Evolutionary conservation across 1,139 yeast genomes (phyloP), one percentile per base, ranked within the genome.

Genomic region (Saccharomycopsis phalli): DNA sequence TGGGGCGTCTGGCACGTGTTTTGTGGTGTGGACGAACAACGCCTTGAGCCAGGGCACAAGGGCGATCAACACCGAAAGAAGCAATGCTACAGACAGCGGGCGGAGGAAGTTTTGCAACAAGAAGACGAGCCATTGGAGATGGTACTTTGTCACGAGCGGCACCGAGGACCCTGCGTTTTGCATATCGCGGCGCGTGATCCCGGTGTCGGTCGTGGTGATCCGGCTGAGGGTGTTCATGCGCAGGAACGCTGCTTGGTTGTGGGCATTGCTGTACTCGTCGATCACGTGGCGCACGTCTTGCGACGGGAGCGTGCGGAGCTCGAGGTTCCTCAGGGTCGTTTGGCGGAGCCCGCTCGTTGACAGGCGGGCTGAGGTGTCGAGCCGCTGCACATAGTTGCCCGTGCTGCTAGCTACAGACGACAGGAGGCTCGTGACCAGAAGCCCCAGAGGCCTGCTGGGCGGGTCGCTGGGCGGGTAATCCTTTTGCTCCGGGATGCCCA

Each of bases 1-100:
- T 0, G 97, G 96, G 0, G 96, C 96, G 42, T 69, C 56, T 2
- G 70, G 78, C 32, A 77, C 57, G 17, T 56, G 11, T 52, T 53
- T 58, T 38, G 34, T 49, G 16, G 59, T 62, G 2, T 50, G 50
- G 4, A 82, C 86, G 56, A 88, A 88, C 25, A 87, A 65, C 1
- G 93, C 84, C 52, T 82, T 81, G 11, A 86, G 65, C 65, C 94
- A 88, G 1, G 95, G 95, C 11, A 91, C 68, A 82, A 88, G 82
- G 13, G 93, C 76, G 19, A 83, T 64, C 2, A 69, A 63, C 37
- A 88, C 58, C 1, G 91, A 68, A 0, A 74, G 35, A 2, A 86
- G 65, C 33, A 84, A 70, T 1, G 88, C 65, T 34, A 77, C 51
- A 1, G 94, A 78, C 36, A 77, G 77, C 0, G 94, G 93, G 13